Base-by-base conservation (phyloP, 108 stramenopile genomes). In the Fragilariopsis cylindrus region DNA sequence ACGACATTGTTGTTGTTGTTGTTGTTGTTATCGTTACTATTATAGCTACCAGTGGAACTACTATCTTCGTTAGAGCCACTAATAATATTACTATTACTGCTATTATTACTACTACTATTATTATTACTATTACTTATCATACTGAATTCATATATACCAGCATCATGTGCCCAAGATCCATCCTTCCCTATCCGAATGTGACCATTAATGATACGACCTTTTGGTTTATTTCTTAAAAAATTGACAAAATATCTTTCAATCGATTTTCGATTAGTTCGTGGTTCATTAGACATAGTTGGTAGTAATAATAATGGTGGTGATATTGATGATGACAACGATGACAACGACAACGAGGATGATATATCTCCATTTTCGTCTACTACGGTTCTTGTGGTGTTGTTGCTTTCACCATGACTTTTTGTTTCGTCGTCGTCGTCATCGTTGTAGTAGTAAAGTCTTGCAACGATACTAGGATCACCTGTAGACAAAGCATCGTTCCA, bases 101-200 rank as follows among this genome's bases (percentile, higher is more conserved):
- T 60, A 7, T 0, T 15, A 11, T 0, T 52, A 52, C 2, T 13
- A 52, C 0, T 9, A 3, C 3, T 52, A 1, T 13, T 13, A 53
- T 15, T 11, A 11, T 15, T 11, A 3, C 4, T 5, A 16, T 60
- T 30, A 4, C 19, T 6, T 3, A 41, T 82, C 74, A 88, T 72
- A 21, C 74, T 83, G 77, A 88, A 88, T 65, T 87, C 86, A 46
- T 87, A 87, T 55, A 87, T 81, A 49, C 86, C 86, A 57, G 73
- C 72, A 67, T 85, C 84, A 44, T 79, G 76, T 43, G 82, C 81
- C 40, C 75, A 79, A 63, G 71, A 73, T 40, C 77, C 69, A n/a
- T 84, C 87, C 19, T 82, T 78, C 43, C 57, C 73, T 65, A 85
- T 75, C 49, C 74, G 73, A 60, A 85, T 75, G 41, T 85, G 56